Percentiles rank a stretch among this genome's conserved stretches.
These are phyloP conservation scores for Hsuehochloa calcarea DNA, from an alignment of 176 grass and related monocot genomes.

Conservation along the genomic window DNA sequence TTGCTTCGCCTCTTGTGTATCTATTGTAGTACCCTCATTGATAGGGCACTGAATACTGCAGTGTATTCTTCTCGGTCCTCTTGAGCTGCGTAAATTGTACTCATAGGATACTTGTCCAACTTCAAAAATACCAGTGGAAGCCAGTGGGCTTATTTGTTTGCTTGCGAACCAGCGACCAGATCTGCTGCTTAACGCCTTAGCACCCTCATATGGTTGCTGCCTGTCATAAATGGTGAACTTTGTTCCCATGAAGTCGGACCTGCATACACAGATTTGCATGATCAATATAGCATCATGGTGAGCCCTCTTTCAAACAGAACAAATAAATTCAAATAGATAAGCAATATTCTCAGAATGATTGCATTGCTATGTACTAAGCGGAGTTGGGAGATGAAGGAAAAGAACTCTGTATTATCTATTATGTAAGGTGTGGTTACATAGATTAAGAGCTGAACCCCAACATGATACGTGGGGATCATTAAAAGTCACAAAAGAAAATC, in stretches of 20 bases:
- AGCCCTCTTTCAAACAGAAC: not conserved
- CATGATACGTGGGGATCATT: not conserved
- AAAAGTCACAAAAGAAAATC: not conserved
- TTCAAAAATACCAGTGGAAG: constrained; percentile 37
- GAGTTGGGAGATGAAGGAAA: not conserved
- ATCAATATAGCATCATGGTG: not conserved
- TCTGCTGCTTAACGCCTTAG: constrained; percentile 45
- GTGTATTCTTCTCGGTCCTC: constrained; percentile 52
- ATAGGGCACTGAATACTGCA: constrained; percentile 46
- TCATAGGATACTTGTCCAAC: constrained; percentile 45
- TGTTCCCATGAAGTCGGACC: constrained; percentile 59
- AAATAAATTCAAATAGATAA: not conserved
- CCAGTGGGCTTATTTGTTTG: constrained; percentile 44
- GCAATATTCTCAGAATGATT: not conserved
- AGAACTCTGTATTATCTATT: not conserved
- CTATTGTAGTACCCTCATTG: not conserved
- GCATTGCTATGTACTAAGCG: not conserved
- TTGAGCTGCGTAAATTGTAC: constrained; percentile 57
- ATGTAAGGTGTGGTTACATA: not conserved
- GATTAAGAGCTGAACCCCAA: not conserved
- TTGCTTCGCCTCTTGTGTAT: not conserved
- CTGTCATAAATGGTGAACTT: constrained; percentile 55
- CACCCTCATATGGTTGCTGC: constrained; percentile 27
- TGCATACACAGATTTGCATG: constrained; percentile 4
- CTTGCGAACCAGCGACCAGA: constrained; percentile 31